phyloP scores from a whole-genome alignment of 257 asterid species.

The Solanum sejunctum region DNA sequence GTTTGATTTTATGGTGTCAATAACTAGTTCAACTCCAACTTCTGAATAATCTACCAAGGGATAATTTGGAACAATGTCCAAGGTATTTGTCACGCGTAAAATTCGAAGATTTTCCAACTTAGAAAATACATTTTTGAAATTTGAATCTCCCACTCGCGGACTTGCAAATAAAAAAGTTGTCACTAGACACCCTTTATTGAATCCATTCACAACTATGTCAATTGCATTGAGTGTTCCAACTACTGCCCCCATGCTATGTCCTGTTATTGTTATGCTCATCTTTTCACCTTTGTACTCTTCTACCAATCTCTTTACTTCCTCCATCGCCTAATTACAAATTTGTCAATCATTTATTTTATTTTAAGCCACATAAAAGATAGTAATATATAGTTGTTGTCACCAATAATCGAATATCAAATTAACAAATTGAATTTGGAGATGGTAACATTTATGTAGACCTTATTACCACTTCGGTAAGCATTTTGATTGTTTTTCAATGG shows the following conservation, averaged over 20 bases:
- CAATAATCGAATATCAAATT: no score
- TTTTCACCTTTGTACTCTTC: not conserved
- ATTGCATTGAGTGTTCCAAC: not conserved
- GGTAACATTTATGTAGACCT: no score
- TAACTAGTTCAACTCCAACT: conserved; percentile 5
- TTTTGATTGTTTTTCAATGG: no score
- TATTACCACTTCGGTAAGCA: no score
- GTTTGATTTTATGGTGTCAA: conserved; percentile 17
- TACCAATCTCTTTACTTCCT: not conserved
- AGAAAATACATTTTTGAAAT: not conserved
- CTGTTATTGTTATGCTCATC: not conserved
- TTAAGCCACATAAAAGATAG: no score
- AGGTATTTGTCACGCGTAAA: conserved; percentile 12
- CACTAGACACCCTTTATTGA: conserved; percentile 24
- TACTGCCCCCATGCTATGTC: conserved; percentile 8
- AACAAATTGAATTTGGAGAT: no score
- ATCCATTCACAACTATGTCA: conserved; percentile 18
- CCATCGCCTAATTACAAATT: not conserved
- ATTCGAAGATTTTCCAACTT: conserved; percentile 14
- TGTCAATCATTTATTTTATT: not conserved
- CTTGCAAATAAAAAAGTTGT: conserved; percentile 34
- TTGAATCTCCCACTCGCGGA: conserved; percentile 26
- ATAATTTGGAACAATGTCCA: conserved; percentile 20
- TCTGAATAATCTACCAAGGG: conserved; percentile 14
- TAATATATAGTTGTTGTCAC: no score